Evolutionary conservation across 2,329 filamentous ascomycete species (phyloP), one percentile per base, ranked within the genome.

Genomic region (Ophiostoma novo-ulmi): DNA sequence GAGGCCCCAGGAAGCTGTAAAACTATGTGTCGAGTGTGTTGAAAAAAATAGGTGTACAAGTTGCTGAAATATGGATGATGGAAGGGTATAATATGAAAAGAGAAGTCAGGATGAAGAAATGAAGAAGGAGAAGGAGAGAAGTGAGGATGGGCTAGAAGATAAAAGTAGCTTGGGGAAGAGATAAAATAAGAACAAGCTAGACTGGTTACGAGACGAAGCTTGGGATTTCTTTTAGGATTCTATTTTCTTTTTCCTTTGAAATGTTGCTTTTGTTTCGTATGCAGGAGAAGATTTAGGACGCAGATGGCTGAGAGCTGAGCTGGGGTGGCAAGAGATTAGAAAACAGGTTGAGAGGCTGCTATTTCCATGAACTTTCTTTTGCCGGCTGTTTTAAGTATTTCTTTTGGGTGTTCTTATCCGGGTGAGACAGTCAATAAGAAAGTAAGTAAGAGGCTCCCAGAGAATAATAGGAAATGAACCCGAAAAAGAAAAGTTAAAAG

Each of bases 301-400:
- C 11, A 14, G 31, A 66, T 38, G n/a, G 61, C 35, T 41, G 65
- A 68, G 26, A 67, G 63, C 63, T 65, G 63, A 65, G 31, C 35
- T 36, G 22, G 58, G 61, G 1, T 22, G 55, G 26, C 13, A 61
- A 35, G 26, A 64, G 26, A 64, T 64, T 14, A 35, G 26, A 20
- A 14, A 64, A 22, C 22, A 55, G 44, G 20, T 44, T 31, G 31
- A 31, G 31, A 31, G 3, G 31, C 31, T 31, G 31, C 3, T 31
- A 31, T 31, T 31, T 31, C 31, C 31, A 31, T 31, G 31, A 4
- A 31, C 31, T 31, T 31, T 31, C 31, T 31, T 31, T 31, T 31
- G 31, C 2, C 31, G 31, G 31, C 31, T 31, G 31, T 31, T 31
- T 31, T 31, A 31, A 31, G 44, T 8, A 5, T 48, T 48, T n/a